These are phyloP conservation scores for Plicaturopsis crispa DNA, from an alignment of 768 basidiomycete species.

Conservation along the genomic window DNA sequence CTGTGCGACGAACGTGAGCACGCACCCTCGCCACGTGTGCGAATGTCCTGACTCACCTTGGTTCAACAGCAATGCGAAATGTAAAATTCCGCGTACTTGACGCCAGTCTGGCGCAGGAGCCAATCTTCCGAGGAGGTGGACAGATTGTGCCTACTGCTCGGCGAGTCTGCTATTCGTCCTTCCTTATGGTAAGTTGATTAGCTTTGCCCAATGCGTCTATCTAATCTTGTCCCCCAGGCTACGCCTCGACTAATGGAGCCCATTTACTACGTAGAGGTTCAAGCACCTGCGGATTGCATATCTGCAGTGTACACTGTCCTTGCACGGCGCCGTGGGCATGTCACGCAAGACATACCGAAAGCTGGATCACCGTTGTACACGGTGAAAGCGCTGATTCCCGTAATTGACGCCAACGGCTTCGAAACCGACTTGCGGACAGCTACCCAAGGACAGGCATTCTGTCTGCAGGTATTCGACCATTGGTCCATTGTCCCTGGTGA, in stretches of 20 bases:
- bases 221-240: slow-evolving; percentile 45
- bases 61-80: slow-evolving; percentile 81
- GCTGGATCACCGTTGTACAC: slow-evolving; percentile 97
- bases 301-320: slow-evolving; percentile 98
- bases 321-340: slow-evolving; percentile 97
- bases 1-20: slow-evolving; percentile 94
- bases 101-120: slow-evolving; percentile 86
- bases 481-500: slow-evolving; percentile 97
- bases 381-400: slow-evolving; percentile 95
- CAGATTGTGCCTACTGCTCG: slow-evolving; percentile 99
- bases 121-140: slow-evolving; percentile 96
- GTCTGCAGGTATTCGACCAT: slow-evolving; percentile 94
- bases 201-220: slow-evolving; percentile 1
- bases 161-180: slow-evolving; percentile 97
- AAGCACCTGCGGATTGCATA: slow-evolving; percentile 97
- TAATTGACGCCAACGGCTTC: slow-evolving; percentile 97
- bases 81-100: slow-evolving; percentile 97
- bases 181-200: slow-evolving; percentile 93
- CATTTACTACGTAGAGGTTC: slow-evolving; percentile 98
- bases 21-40: slow-evolving; percentile 4
- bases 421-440: slow-evolving; percentile 97
- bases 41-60: slow-evolving; percentile 4
- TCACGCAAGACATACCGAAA: slow-evolving; percentile 96
- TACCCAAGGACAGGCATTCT: slow-evolving; percentile 99
- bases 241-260: slow-evolving; percentile 95